phyloP scores from a whole-genome alignment of 257 asterid species.

The Cruciata laevipes region DNA sequence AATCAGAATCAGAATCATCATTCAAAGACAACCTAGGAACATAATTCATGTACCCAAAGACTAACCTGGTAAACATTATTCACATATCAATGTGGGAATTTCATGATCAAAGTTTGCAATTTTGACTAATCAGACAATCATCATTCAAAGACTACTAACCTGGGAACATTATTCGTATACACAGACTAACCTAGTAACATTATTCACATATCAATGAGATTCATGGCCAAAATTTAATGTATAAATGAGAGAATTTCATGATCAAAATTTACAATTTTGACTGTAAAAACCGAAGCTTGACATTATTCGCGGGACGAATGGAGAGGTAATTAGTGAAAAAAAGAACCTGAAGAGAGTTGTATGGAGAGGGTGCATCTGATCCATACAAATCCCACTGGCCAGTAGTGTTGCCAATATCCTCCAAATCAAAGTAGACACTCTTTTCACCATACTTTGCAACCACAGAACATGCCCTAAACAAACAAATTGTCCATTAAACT shows the following conservation, averaged over 20 bases:
- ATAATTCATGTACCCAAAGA: not conserved
- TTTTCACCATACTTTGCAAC: slow-evolving; percentile 95
- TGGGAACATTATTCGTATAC: too few relatives aligned
- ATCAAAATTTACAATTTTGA: too few relatives aligned
- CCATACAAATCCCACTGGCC: slow-evolving; percentile 98
- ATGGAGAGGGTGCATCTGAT: slow-evolving; percentile 94
- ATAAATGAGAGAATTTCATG: too few relatives aligned
- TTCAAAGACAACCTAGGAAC: not conserved
- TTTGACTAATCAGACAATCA: too few relatives aligned
- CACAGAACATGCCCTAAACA: slow-evolving; percentile 58
- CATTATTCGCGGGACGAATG: not conserved
- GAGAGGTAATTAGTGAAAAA: not conserved
- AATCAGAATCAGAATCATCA: not conserved
- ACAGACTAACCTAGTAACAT: too few relatives aligned
- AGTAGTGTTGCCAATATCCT: slow-evolving; percentile 83
- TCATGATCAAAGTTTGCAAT: too few relatives aligned
- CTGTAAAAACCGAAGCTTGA: too few relatives aligned
- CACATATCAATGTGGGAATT: too few relatives aligned
- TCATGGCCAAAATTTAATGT: too few relatives aligned
- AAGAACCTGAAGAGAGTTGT: slow-evolving; percentile 75
- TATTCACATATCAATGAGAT: too few relatives aligned
- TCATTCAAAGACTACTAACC: too few relatives aligned
- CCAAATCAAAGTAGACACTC: slow-evolving; percentile 92
- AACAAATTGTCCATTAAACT: not conserved
- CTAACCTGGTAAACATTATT: too few relatives aligned